phyloP scores from a whole-genome alignment of 805 yeast species.

The Candida yuanshanica region DNA sequence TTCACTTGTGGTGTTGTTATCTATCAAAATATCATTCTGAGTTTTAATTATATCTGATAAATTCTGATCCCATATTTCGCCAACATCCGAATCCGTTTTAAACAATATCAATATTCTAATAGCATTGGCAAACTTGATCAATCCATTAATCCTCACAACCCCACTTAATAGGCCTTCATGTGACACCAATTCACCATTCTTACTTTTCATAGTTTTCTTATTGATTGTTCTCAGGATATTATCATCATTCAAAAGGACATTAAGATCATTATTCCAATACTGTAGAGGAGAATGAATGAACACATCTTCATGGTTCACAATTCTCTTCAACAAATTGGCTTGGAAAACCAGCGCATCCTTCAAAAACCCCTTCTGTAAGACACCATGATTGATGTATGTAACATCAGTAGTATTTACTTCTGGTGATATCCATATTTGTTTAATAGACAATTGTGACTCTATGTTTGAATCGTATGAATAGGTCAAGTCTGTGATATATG shows the following conservation, averaged over 20 bases:
- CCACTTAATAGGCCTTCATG: slow-evolving; percentile 32
- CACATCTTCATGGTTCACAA: slow-evolving; percentile 4
- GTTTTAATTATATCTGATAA: slow-evolving; percentile 14
- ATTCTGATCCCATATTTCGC: slow-evolving; percentile 28
- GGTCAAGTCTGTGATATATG: slow-evolving; percentile 14
- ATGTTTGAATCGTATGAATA: background rate
- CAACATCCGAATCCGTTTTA: slow-evolving; percentile 13
- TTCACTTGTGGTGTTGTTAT: background rate
- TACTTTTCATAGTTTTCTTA: slow-evolving; percentile 14
- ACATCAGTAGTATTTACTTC: slow-evolving; percentile 3
- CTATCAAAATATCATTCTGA: background rate
- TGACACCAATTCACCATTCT: slow-evolving; percentile 20
- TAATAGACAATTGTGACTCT: slow-evolving; percentile 16
- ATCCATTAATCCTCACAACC: slow-evolving; percentile 36
- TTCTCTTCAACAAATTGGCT: slow-evolving; percentile 22
- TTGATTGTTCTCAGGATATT: slow-evolving; percentile 36
- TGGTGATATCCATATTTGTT: slow-evolving; percentile 20
- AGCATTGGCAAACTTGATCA: slow-evolving; percentile 35
- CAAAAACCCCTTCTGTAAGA: slow-evolving; percentile 33
- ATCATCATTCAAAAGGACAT: slow-evolving; percentile 26
- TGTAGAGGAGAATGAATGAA: slow-evolving; percentile 36
- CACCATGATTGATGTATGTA: slow-evolving; percentile 15
- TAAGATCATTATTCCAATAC: slow-evolving; percentile 35
- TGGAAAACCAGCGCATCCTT: slow-evolving; percentile 32
- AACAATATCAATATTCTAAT: slow-evolving; percentile 32